These are phyloP conservation scores for Hymenoscyphus linearis DNA, from an alignment of 2,329 filamentous ascomycete species.

Conservation along the genomic window DNA sequence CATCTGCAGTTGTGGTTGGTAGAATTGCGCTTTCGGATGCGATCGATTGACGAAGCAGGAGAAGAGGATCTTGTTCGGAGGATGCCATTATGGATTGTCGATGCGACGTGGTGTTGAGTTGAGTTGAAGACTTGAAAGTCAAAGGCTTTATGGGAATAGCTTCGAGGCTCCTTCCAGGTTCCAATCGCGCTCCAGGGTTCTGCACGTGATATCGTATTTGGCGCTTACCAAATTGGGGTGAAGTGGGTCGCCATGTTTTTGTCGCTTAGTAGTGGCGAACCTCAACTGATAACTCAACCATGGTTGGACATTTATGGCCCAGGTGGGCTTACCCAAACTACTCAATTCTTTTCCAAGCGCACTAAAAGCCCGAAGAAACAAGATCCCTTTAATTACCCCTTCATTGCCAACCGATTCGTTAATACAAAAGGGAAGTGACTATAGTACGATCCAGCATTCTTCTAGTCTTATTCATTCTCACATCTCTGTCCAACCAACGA, in stretches of 20 bases:
- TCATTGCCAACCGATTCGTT: too few species aligned
- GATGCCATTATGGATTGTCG: conserved; percentile 46
- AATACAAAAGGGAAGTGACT: too few species aligned
- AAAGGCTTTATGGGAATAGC: neutral
- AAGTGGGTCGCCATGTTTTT: neutral
- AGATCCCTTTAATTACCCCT: too few species aligned
- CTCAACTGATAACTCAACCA: too few species aligned
- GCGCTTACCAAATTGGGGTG: conserved; percentile 10
- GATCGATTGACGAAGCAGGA: conserved; percentile 80
- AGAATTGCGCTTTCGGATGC: conserved; percentile 63
- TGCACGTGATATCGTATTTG: neutral
- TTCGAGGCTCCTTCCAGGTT: neutral
- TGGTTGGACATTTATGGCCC: too few species aligned
- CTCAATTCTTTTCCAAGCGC: too few species aligned
- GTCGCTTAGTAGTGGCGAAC: too few species aligned
- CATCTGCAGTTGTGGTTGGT: conserved; percentile 66
- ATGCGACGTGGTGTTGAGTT: conserved; percentile 6
- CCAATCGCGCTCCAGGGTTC: neutral
- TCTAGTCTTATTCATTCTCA: neutral
- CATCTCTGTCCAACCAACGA: neutral
- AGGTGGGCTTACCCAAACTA: too few species aligned
- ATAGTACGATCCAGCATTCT: neutral
- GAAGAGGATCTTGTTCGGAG: conserved; percentile 64
- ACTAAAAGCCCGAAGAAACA: too few species aligned
- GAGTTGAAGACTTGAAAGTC: neutral